These are phyloP conservation scores for Betula pendula DNA, from an alignment of 306 rosid genomes.

Conservation along the genomic window DNA sequence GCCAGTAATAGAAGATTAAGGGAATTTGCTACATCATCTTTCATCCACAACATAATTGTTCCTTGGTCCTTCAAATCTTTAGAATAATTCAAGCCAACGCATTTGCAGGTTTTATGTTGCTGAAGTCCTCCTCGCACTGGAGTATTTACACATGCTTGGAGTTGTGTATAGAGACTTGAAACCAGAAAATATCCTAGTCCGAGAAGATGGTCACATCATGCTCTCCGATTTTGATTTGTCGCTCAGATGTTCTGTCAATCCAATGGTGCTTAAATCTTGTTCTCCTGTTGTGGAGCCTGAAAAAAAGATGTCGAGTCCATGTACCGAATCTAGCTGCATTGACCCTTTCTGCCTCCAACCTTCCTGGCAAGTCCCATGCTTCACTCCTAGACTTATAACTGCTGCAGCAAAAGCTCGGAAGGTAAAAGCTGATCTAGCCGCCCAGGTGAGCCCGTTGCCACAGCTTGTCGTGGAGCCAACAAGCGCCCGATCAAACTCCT, in stretches of 20 bases:
- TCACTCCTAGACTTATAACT: conserved; percentile 76
- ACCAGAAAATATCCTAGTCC: conserved; percentile 90
- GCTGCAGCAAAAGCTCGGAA: conserved; percentile 74
- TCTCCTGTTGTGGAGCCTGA: conserved; percentile 55
- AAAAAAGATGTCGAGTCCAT: conserved; percentile 63
- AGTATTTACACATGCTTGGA: conserved; percentile 95
- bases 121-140: conserved; percentile 91
- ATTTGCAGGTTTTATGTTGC: conserved; percentile 84
- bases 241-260: conserved; percentile 79
- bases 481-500: conserved; percentile 84
- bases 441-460: conserved; percentile 77
- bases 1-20: too few relatives aligned
- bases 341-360: conserved; percentile 98
- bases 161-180: conserved; percentile 94
- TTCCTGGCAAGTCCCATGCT: conserved; percentile 94
- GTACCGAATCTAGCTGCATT: conserved; percentile 81
- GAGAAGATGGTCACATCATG: conserved; percentile 99
- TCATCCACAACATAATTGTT: background rate
- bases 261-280: conserved; percentile 69
- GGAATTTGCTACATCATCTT: background rate
- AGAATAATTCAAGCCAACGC: conserved; percentile 18
- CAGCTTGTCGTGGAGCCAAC: conserved; percentile 95
- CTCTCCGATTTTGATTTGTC: conserved; percentile 94
- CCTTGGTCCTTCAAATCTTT: conserved; percentile 4
- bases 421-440: conserved; percentile 58